A percentile compares a stretch with the other conserved stretches of the same genome.
phyloP scores from a whole-genome alignment of 1,284 basidiomycete genomes.

The Rhizopogon hawkerae region DNA sequence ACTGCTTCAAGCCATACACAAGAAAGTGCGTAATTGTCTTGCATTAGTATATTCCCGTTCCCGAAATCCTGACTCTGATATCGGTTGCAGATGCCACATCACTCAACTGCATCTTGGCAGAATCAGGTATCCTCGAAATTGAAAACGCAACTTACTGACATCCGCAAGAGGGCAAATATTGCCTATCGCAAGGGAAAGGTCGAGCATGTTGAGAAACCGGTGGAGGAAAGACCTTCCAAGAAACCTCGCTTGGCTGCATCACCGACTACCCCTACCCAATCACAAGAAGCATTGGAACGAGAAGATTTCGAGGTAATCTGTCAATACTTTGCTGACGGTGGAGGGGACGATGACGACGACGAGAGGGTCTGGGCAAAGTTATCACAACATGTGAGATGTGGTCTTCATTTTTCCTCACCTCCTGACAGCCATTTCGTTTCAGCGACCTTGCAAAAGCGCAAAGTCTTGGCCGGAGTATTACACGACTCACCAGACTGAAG shows the following conservation, averaged over 20 bases:
- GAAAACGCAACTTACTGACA: conserved; percentile 17
- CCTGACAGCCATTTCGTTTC: conserved; percentile 7
- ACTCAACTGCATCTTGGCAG: conserved; percentile 33
- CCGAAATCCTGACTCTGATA: conserved; percentile 1
- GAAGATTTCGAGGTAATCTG: conserved; percentile 42
- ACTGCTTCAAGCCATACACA: conserved; percentile 27
- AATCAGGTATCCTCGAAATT: conserved; percentile 22
- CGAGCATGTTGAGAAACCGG: neutral
- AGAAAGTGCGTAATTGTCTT: conserved; percentile 30
- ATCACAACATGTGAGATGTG: conserved; percentile 29
- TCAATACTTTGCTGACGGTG: conserved; percentile 42
- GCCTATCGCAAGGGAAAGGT: conserved; percentile 19
- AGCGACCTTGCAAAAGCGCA: conserved; percentile 43
- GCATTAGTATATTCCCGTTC: neutral
- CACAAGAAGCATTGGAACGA: conserved; percentile 14
- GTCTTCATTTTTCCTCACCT: neutral
- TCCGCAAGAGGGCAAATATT: conserved; percentile 28
- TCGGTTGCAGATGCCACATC: conserved; percentile 37
- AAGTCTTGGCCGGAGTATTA: conserved; percentile 52
- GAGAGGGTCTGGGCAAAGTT: conserved; percentile 40
- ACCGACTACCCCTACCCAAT: neutral
- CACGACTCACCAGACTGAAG: conserved; percentile 33
- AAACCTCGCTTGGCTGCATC: neutral
- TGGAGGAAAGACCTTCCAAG: conserved; percentile 6
- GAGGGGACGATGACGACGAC: conserved; percentile 37